A percentile compares a stretch with the other conserved stretches of the same genome.
phyloP scores from a whole-genome alignment of 2,329 filamentous ascomycete species.

The Ciborinia camelliae region DNA sequence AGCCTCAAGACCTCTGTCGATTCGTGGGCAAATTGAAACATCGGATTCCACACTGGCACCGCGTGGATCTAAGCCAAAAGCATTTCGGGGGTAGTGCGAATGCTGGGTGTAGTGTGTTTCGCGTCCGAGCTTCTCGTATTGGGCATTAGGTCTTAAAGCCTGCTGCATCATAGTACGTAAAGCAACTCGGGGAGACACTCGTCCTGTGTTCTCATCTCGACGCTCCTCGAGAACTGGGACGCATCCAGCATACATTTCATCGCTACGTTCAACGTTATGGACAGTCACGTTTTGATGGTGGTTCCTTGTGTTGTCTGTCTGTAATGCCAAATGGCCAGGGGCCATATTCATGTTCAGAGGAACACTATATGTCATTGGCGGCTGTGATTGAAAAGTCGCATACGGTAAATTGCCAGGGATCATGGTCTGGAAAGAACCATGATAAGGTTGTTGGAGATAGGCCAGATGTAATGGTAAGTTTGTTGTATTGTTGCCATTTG shows the following conservation, averaged over 20 bases:
- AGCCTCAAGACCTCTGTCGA: conserved; percentile 16
- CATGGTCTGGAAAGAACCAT: conserved; percentile 2
- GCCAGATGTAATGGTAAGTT: conserved; percentile 4
- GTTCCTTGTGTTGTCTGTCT: neutral
- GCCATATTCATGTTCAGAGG: conserved; percentile 3
- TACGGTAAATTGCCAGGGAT: neutral
- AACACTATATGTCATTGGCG: conserved; percentile 6
- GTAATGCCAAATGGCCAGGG: conserved; percentile 3
- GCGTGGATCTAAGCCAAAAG: neutral
- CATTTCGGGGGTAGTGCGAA: neutral
- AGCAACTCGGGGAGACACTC: conserved; percentile 9
- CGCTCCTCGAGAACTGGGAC: neutral
- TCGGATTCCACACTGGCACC: neutral
- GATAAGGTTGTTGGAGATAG: conserved; percentile 6
- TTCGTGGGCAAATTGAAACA: neutral
- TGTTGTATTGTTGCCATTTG: conserved; percentile 1
- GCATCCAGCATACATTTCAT: neutral
- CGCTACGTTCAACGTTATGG: neutral
- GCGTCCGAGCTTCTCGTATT: neutral
- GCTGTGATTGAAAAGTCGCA: neutral
- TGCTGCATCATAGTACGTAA: conserved; percentile 15
- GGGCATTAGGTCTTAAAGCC: neutral
- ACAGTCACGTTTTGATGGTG: neutral
- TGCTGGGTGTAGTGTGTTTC: neutral
- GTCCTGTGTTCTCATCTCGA: neutral